These are phyloP conservation scores for Hypoxylon perforatum DNA, from an alignment of 495 filamentous ascomycete species.

Conservation along the genomic window DNA sequence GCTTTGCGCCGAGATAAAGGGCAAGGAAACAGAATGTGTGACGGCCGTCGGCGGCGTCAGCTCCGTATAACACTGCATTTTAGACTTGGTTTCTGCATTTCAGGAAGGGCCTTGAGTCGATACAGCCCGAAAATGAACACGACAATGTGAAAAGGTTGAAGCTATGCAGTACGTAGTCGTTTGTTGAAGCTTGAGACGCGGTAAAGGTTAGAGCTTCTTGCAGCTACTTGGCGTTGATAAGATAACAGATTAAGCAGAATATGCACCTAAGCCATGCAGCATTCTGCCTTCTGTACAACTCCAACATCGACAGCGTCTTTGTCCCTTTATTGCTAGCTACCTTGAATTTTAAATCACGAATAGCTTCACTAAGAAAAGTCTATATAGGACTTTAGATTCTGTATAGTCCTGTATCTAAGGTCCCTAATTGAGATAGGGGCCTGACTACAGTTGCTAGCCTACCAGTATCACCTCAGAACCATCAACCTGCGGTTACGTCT, in stretches of 20 bases:
- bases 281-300: too few species aligned
- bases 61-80: slow-evolving; percentile 84
- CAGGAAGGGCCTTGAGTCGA: slow-evolving; percentile 13
- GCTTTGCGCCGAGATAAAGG: slow-evolving; percentile 78
- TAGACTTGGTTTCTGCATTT: slow-evolving; percentile 38
- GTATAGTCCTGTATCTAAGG: too few species aligned
- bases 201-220: slow-evolving; percentile 4
- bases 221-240: slow-evolving; percentile 14
- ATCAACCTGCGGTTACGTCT: too few species aligned
- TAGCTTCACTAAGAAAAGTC: too few species aligned
- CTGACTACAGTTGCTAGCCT: too few species aligned
- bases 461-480: too few species aligned
- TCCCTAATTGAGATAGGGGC: too few species aligned
- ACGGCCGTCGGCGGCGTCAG: slow-evolving; percentile 92
- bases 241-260: slow-evolving; percentile 24
- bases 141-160: slow-evolving; percentile 1
- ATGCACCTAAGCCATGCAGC: background rate
- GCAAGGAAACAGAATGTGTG: slow-evolving; percentile 82
- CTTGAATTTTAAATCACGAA: too few species aligned
- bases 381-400: too few species aligned
- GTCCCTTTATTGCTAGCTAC: too few species aligned
- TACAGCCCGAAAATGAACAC: background rate
- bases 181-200: background rate
- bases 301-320: too few species aligned
- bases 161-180: slow-evolving; percentile 5